A percentile compares a stretch with the other conserved stretches of the same genome.
These are phyloP conservation scores for Mytilinidion resinicola DNA, from an alignment of 495 filamentous ascomycete genomes.

Conservation along the genomic window DNA sequence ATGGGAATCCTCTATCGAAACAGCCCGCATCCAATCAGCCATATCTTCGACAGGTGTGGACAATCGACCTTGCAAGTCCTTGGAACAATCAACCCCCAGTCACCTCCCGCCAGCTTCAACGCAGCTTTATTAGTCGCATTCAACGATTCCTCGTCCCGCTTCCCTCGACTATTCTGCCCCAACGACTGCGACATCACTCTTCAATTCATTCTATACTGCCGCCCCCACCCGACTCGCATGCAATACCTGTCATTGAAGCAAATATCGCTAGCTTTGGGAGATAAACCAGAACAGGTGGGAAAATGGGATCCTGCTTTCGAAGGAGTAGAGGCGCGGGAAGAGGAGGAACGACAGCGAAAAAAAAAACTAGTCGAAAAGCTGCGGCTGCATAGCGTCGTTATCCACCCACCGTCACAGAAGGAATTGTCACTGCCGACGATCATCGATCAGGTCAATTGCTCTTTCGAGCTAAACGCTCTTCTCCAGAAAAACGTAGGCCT, in stretches of 20 bases:
- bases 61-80: conserved; percentile 78
- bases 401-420: conserved; percentile 69
- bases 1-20: conserved; percentile 77
- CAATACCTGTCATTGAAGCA: conserved; percentile 91
- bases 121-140: conserved; percentile 64
- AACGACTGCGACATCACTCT: conserved; percentile 54
- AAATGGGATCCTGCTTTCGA: conserved; percentile 32
- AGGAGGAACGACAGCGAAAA: conserved; percentile 54
- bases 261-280: conserved; percentile 79
- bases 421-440: conserved; percentile 74
- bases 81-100: conserved; percentile 62
- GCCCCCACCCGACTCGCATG: conserved; percentile 82
- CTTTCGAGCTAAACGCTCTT: conserved; percentile 76
- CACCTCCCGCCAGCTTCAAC: conserved; percentile 50
- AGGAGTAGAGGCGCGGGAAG: conserved; percentile 55
- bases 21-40: conserved; percentile 70
- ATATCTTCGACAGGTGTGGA: conserved; percentile 80
- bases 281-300: conserved; percentile 50
- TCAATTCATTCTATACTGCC: conserved; percentile 83
- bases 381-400: conserved; percentile 76
- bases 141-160: conserved; percentile 48
- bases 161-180: conserved; percentile 69
- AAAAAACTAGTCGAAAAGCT: conserved; percentile 76
- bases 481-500: conserved; percentile 82
- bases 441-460: conserved; percentile 93